Percentiles rank a stretch among this genome's conserved stretches.
Conservation (phyloP, 2,329 filamentous ascomycete genomes). For the Verticillium nonalfalfae region DNA sequence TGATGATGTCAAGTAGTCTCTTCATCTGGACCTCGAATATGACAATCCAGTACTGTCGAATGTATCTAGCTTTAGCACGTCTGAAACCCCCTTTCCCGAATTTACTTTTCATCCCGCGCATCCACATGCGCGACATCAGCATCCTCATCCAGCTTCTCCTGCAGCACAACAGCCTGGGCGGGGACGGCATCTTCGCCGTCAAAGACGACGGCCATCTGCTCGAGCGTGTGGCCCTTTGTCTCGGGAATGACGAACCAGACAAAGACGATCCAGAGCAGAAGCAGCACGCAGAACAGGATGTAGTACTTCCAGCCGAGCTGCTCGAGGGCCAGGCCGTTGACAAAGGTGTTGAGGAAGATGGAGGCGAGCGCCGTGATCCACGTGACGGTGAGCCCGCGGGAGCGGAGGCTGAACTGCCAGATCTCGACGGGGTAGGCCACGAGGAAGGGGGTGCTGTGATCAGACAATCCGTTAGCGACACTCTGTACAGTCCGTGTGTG, state of each 20-base stretch:
- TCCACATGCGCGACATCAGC: background rate
- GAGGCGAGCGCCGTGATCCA: conserved; percentile 49
- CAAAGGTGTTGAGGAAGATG: conserved; percentile 46
- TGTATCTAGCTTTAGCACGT: too few species aligned
- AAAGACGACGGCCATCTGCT: conserved; percentile 62
- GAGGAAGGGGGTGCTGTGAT: conserved; percentile 34
- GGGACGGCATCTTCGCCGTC: conserved; percentile 49
- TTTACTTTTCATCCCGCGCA: background rate
- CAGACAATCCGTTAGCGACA: background rate
- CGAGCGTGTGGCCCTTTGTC: conserved; percentile 57
- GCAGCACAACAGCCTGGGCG: conserved; percentile 27
- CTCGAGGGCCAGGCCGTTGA: conserved; percentile 48
- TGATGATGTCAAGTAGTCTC: too few species aligned
- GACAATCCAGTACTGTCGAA: too few species aligned
- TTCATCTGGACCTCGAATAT: too few species aligned
- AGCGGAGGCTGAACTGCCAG: conserved; percentile 40
- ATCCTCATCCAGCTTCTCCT: conserved; percentile 42
- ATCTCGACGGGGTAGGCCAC: conserved; percentile 47
- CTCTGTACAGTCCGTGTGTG: background rate
- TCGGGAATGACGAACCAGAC: conserved; percentile 54
- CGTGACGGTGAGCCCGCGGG: conserved; percentile 50
- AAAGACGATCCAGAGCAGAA: conserved; percentile 46
- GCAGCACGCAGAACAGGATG: conserved; percentile 48
- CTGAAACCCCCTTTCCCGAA: too few species aligned
- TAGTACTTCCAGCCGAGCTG: conserved; percentile 44